phyloP scores from a whole-genome alignment of 2,329 filamentous ascomycete species.

The Lomentospora prolificans region DNA sequence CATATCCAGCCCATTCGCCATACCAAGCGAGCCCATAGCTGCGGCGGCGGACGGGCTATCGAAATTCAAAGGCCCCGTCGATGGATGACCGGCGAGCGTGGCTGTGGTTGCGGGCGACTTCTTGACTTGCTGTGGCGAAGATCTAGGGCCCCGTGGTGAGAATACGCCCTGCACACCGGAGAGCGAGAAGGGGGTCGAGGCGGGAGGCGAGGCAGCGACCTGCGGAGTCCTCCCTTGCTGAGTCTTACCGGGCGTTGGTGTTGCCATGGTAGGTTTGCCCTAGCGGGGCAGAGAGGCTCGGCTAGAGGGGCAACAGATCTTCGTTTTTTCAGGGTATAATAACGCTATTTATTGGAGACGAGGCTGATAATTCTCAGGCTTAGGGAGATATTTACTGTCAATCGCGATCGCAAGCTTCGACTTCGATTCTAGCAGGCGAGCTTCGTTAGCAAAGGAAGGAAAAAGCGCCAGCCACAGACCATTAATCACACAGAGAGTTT shows the following conservation, averaged over 20 bases:
- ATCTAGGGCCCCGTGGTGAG: constrained; percentile 43
- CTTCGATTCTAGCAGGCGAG: too few species aligned
- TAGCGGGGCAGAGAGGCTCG: not conserved
- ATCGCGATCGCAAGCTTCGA: too few species aligned
- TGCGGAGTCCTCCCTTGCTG: constrained; percentile 37
- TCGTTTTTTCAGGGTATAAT: too few species aligned
- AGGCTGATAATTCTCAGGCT: too few species aligned
- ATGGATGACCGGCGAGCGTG: constrained; percentile 35
- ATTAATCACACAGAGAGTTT: too few species aligned
- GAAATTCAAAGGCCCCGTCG: constrained; percentile 40
- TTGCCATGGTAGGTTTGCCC: constrained; percentile 28
- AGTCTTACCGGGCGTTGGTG: constrained; percentile 40
- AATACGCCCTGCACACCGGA: constrained; percentile 41
- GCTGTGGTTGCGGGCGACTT: constrained; percentile 49
- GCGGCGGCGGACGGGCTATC: constrained; percentile 56
- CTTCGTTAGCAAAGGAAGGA: too few species aligned
- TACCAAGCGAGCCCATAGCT: constrained; percentile 45
- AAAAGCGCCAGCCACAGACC: too few species aligned
- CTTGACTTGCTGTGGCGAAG: constrained; percentile 55
- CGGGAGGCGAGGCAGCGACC: constrained; percentile 51
- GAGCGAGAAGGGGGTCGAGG: constrained; percentile 54
- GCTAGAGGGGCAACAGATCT: too few species aligned
- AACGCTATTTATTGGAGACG: too few species aligned
- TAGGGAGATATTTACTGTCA: too few species aligned
- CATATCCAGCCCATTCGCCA: constrained; percentile 41